Percentiles rank a stretch among this genome's conserved stretches.
Evolutionary conservation across 2,329 filamentous ascomycete genomes (phyloP).

Genomic region (Phialophora chinensis): DNA sequence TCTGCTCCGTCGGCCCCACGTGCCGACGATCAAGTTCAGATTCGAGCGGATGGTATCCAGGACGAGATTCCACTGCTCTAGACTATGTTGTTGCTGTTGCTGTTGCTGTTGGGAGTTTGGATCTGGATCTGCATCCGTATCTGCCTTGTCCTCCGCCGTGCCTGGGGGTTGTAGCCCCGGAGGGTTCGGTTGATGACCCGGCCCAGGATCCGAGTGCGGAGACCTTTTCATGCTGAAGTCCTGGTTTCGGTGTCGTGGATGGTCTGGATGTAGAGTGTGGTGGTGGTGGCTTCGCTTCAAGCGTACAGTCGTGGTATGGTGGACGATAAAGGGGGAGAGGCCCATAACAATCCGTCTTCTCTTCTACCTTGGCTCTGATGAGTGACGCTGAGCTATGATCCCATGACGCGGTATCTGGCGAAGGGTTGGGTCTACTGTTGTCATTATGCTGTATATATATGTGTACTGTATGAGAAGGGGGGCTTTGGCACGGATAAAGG

Average conservation of each 20-base stretch:
- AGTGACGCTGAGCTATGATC: too few species aligned
- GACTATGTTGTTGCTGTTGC: background rate
- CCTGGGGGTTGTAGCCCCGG: too few species aligned
- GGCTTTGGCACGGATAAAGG: too few species aligned
- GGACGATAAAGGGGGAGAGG: background rate
- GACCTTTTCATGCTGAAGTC: background rate
- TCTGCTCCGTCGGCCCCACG: slow-evolving; percentile 33
- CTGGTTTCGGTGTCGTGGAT: background rate
- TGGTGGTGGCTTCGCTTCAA: background rate
- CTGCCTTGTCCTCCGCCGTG: too few species aligned
- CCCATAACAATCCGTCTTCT: background rate
- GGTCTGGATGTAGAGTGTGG: background rate
- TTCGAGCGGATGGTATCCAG: slow-evolving; percentile 37
- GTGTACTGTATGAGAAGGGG: too few species aligned
- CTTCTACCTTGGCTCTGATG: background rate
- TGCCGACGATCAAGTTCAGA: slow-evolving; percentile 31
- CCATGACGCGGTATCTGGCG: too few species aligned
- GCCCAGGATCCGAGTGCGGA: background rate
- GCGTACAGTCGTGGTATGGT: background rate
- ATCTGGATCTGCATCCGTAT: too few species aligned
- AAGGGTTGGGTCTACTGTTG: too few species aligned
- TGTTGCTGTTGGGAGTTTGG: too few species aligned
- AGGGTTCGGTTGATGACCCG: too few species aligned
- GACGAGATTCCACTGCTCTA: slow-evolving; percentile 12
- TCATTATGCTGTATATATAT: too few species aligned